Conservation (phyloP, 495 filamentous ascomycete species). For the Talaromyces trachyspermus region DNA sequence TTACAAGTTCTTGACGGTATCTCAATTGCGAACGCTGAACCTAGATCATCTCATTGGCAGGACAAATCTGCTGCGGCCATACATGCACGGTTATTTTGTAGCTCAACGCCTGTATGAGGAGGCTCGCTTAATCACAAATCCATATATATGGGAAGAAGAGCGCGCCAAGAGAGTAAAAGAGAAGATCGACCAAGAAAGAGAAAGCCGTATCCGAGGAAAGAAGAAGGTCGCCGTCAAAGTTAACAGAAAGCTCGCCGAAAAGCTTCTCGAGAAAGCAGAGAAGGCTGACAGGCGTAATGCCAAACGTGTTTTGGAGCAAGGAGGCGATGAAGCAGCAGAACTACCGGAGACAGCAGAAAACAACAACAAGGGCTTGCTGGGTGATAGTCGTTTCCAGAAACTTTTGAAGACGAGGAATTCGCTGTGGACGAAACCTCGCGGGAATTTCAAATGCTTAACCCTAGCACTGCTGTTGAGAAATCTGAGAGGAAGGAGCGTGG, state of each 20-base stretch:
- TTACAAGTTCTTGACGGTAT: constrained; percentile 89
- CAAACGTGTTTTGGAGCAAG: constrained; percentile 47
- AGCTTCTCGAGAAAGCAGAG: constrained; percentile 70
- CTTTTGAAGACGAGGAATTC: constrained; percentile 93
- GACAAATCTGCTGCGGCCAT: constrained; percentile 79
- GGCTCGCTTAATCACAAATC: constrained; percentile 84
- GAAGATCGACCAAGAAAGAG: constrained; percentile 89
- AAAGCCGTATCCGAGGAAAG: constrained; percentile 82
- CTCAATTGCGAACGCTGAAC: constrained; percentile 72
- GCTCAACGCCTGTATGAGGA: constrained; percentile 89
- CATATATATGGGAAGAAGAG: constrained; percentile 85
- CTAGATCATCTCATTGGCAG: constrained; percentile 81
- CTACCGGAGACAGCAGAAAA: constrained; percentile 22
- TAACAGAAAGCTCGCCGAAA: constrained; percentile 79
- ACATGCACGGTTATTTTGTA: constrained; percentile 99
- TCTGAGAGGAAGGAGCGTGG: constrained; percentile 37
- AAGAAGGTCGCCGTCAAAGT: constrained; percentile 90
- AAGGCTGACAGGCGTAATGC: constrained; percentile 64
- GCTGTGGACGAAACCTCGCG: constrained; percentile 80
- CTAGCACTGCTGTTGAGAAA: constrained; percentile 53
- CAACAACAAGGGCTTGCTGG: constrained; percentile 53
- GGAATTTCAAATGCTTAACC: constrained; percentile 83
- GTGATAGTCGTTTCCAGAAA: constrained; percentile 75
- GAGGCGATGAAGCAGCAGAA: constrained; percentile 44
- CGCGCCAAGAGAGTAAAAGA: constrained; percentile 78